These are phyloP conservation scores for Collybiopsis confluens DNA, from an alignment of 768 basidiomycete species.

Conservation along the genomic window DNA sequence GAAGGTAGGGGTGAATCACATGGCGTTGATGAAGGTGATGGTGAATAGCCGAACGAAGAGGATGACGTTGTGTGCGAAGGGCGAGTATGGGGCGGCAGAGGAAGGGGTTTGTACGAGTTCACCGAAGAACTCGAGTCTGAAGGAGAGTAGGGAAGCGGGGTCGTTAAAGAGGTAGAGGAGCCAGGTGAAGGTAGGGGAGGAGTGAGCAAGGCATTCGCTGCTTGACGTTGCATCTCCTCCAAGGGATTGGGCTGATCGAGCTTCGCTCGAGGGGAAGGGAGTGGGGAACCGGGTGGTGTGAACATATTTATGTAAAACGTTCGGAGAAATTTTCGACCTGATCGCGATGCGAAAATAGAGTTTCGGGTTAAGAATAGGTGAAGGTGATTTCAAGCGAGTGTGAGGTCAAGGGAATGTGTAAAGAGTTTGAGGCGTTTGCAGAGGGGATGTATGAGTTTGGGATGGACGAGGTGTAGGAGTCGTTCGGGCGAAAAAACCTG, in stretches of 20 bases:
- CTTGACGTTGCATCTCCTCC: not conserved
- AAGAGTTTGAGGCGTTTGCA: too few species aligned
- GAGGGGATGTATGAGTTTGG: too few species aligned
- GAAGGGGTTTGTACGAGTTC: not conserved
- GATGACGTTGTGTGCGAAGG: not conserved
- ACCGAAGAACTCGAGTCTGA: not conserved
- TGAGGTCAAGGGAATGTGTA: not conserved
- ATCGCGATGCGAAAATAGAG: slow-evolving; percentile 19
- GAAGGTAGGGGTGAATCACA: not conserved
- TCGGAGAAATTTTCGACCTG: not conserved
- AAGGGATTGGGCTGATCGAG: not conserved
- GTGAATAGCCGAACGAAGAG: slow-evolving; percentile 9
- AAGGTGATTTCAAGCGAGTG: not conserved
- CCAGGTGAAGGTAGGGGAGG: not conserved
- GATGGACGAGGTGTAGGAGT: too few species aligned
- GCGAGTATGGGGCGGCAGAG: not conserved
- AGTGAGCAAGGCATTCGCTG: not conserved
- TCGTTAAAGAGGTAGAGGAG: not conserved
- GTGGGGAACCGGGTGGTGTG: slow-evolving; percentile 35
- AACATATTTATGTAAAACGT: slow-evolving; percentile 17
- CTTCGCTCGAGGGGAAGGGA: slow-evolving; percentile 15
- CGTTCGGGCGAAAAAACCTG: too few species aligned
- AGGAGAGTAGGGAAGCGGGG: not conserved
- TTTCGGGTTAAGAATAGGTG: not conserved
- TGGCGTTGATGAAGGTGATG: slow-evolving; percentile 7